These are phyloP conservation scores for Candida albicans DNA, from an alignment of 1,139 yeast species.

Conservation along the genomic window DNA sequence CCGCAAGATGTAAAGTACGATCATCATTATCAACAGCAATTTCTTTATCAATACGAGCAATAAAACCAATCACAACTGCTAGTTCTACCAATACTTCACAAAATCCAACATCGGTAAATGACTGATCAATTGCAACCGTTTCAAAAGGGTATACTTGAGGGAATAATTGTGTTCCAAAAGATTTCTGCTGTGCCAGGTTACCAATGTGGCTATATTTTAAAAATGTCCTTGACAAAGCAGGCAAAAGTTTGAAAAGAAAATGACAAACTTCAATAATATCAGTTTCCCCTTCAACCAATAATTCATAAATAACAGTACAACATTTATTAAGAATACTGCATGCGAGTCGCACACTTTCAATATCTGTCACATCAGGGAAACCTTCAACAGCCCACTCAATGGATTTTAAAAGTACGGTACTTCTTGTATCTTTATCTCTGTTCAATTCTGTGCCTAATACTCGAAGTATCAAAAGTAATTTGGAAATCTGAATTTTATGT, in stretches of 20 bases:
- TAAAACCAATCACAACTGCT: constrained; percentile 55
- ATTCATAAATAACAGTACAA: constrained; percentile 36
- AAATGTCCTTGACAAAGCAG: constrained; percentile 52
- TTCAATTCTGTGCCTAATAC: constrained; percentile 52
- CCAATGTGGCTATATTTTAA: constrained; percentile 55
- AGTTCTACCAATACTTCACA: constrained; percentile 76
- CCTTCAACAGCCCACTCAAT: constrained; percentile 67
- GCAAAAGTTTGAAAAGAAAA: constrained; percentile 51
- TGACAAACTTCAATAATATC: constrained; percentile 35
- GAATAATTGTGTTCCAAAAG: constrained; percentile 66
- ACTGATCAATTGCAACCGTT: constrained; percentile 68
- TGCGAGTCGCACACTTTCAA: constrained; percentile 63
- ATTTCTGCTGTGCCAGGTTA: constrained; percentile 55
- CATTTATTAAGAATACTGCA: constrained; percentile 55
- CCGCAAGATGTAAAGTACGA: constrained; percentile 36
- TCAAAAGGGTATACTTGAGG: constrained; percentile 68
- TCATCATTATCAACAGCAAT: constrained; percentile 48
- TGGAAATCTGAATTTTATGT: constrained; percentile 55
- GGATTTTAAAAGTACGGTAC: constrained; percentile 49
- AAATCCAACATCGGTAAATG: constrained; percentile 66
- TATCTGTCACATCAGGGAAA: constrained; percentile 50
- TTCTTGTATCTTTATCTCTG: constrained; percentile 35
- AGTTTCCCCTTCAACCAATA: constrained; percentile 24
- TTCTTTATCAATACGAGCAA: constrained; percentile 51
- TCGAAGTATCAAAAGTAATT: constrained; percentile 59